Evolutionary conservation across 495 filamentous ascomycete genomes (phyloP).

Genomic region (Aspergillus cristatus): DNA sequence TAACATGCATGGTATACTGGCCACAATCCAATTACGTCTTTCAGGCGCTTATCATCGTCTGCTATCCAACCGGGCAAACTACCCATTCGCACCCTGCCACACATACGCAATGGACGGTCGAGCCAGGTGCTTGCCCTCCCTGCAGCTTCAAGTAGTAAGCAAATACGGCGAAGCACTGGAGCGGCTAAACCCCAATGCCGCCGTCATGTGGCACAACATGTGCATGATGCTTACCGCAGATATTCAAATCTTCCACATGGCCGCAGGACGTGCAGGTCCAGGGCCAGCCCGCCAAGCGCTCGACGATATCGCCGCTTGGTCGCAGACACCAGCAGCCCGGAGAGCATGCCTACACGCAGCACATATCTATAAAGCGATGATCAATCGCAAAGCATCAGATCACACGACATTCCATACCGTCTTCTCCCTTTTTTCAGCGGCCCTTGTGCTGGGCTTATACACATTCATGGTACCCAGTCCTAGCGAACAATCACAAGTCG

Average conservation of each 20-base stretch:
- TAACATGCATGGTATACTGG: constrained; percentile 29
- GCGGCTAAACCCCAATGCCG: constrained; percentile 34
- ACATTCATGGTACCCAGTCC: constrained; percentile 38
- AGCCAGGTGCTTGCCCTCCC: constrained; percentile 28
- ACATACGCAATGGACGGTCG: constrained; percentile 38
- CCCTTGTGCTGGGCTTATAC: constrained; percentile 41
- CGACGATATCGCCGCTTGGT: constrained; percentile 41
- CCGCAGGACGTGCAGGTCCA: constrained; percentile 39
- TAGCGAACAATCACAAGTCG: constrained; percentile 13
- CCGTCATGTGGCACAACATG: constrained; percentile 43
- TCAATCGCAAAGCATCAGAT: constrained; percentile 41
- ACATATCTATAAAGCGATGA: constrained; percentile 42
- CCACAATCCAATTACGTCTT: constrained; percentile 34
- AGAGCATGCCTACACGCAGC: constrained; percentile 42
- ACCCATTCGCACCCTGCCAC: constrained; percentile 35
- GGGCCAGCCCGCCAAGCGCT: constrained; percentile 36
- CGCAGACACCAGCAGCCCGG: constrained; percentile 40
- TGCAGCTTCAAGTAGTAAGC: constrained; percentile 32
- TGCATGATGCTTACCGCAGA: constrained; percentile 45
- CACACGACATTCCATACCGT: constrained; percentile 40
- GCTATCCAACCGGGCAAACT: constrained; percentile 31
- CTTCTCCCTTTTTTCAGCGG: constrained; percentile 39
- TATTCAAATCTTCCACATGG: constrained; percentile 41
- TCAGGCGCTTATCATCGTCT: constrained; percentile 39
- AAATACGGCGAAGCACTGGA: constrained; percentile 33